These are phyloP conservation scores for Incumbomyces lentus DNA, from an alignment of 2,329 filamentous ascomycete species.

Conservation along the genomic window DNA sequence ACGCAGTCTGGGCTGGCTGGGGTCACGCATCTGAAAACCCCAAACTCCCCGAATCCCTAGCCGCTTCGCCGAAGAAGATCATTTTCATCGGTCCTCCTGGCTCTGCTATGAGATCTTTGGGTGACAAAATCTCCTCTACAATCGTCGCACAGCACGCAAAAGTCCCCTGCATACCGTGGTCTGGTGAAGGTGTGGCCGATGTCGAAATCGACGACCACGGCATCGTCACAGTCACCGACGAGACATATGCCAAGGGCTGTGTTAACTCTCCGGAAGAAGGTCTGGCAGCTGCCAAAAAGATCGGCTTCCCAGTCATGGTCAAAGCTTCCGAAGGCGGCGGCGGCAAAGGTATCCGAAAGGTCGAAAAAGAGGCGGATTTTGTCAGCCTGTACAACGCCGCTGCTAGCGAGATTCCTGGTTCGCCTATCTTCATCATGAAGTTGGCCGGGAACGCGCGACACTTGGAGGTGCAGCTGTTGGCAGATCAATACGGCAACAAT, in stretches of 20 bases:
- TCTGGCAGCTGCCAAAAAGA: slow-evolving; percentile 71
- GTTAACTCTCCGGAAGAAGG: slow-evolving; percentile 84
- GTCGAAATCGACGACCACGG: slow-evolving; percentile 70
- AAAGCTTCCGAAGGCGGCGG: slow-evolving; percentile 99
- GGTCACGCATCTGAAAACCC: slow-evolving; percentile 98
- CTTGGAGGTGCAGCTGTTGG: slow-evolving; percentile 92
- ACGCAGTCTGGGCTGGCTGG: slow-evolving; percentile 99
- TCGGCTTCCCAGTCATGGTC: slow-evolving; percentile 99
- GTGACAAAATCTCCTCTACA: slow-evolving; percentile 98
- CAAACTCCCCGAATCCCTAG: slow-evolving; percentile 88
- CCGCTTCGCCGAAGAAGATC: slow-evolving; percentile 94
- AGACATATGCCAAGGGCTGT: slow-evolving; percentile 82
- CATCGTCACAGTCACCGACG: slow-evolving; percentile 83
- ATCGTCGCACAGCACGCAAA: slow-evolving; percentile 95
- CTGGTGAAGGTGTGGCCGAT: slow-evolving; percentile 76
- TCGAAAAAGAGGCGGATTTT: slow-evolving; percentile 74
- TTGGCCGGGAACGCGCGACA: slow-evolving; percentile 90
- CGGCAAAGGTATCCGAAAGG: slow-evolving; percentile 98
- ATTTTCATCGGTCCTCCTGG: slow-evolving; percentile 97
- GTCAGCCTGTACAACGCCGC: slow-evolving; percentile 85
- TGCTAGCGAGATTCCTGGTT: slow-evolving; percentile 93
- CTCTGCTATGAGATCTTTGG: slow-evolving; percentile 95
- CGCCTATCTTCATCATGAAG: slow-evolving; percentile 99
- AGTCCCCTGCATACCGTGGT: slow-evolving; percentile 99
- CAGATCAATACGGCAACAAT: slow-evolving; percentile 99